Evolutionary conservation across 129 eudicot species (phyloP), one percentile per base, ranked within the genome.

Genomic region (Glebionis coronaria): DNA sequence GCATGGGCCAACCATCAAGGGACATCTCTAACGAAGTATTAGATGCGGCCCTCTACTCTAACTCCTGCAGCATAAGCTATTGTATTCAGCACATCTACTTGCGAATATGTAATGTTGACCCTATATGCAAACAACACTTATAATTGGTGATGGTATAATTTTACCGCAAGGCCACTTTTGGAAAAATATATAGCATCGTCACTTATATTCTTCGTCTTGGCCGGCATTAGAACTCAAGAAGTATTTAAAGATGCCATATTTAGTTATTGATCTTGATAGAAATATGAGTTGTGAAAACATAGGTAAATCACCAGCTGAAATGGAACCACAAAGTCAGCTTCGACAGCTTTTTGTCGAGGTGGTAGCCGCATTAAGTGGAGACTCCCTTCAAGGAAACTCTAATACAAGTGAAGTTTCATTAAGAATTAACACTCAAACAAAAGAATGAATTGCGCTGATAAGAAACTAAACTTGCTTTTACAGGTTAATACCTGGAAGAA

Each of bases 1-100:
- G 96, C 40, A 93, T 75, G 59, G 98, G 96, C 98, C 98, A 93
- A 57, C 92, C 95, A 84, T 88, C 95, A n/a, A n/a, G n/a, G n/a
- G n/a, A n/a, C n/a, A n/a, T n/a, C n/a, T n/a, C n/a, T 23, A 69
- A 57, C 6, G 90, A 77, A 73, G 82, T 31, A 67, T 85, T 93
- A 80, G 82, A 71, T 60, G 67, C 60, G 68, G 67, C 80, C n/a
- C n/a, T n/a, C n/a, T 79, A 78, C 70, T 68, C 29, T 78, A 75
- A 71, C 79, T 90, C 42, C 88, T 90, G 78, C 87, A 54, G 69
- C 65, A 81, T 57, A 63, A 55, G 53, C 61, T 76, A 76, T 88
- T 78, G 82, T 49, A 71, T 81, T 88, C 46, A 77, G 82, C 81
- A 85, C 75, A 68, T 85, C 81, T 7, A 73, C 69, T 82, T 87